A percentile compares a stretch with the other conserved stretches of the same genome.
Evolutionary conservation across 768 basidiomycete genomes (phyloP).

Genomic region (button mushroom (Agaricus bisporus)): DNA sequence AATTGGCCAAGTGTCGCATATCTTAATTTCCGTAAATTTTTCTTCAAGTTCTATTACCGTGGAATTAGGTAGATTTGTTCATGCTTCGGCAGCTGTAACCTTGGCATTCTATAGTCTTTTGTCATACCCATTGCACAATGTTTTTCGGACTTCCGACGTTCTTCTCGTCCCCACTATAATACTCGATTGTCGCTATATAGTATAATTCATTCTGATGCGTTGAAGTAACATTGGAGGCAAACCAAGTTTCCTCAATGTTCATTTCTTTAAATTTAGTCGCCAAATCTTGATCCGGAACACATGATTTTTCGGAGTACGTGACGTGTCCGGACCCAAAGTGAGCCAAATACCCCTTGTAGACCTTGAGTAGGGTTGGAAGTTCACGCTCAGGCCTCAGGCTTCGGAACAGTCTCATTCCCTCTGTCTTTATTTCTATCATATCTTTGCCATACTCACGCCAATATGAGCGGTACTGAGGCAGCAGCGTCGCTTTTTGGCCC

Average conservation of each 20-base stretch:
- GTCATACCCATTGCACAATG: neutral
- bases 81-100: neutral
- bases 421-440: neutral
- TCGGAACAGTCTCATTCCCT: neutral
- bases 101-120: neutral
- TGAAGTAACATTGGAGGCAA: neutral
- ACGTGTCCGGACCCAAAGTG: conserved; percentile 14
- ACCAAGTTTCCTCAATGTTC: neutral
- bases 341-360: conserved; percentile 12
- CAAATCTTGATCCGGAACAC: conserved; percentile 4
- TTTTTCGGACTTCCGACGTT: neutral
- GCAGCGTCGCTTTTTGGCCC: conserved; percentile 78
- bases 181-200: neutral
- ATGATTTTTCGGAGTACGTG: conserved; percentile 6
- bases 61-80: neutral
- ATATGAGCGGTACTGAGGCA: conserved; percentile 66
- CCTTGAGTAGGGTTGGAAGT: neutral
- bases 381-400: too few relatives aligned
- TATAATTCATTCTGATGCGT: too few relatives aligned
- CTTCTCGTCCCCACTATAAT: neutral
- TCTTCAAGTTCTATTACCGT: neutral
- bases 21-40: neutral
- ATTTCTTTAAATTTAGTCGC: neutral
- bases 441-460: neutral
- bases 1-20: neutral